These are phyloP conservation scores for Suhomyces kunorum DNA, from an alignment of 1,139 yeast species.

Conservation along the genomic window DNA sequence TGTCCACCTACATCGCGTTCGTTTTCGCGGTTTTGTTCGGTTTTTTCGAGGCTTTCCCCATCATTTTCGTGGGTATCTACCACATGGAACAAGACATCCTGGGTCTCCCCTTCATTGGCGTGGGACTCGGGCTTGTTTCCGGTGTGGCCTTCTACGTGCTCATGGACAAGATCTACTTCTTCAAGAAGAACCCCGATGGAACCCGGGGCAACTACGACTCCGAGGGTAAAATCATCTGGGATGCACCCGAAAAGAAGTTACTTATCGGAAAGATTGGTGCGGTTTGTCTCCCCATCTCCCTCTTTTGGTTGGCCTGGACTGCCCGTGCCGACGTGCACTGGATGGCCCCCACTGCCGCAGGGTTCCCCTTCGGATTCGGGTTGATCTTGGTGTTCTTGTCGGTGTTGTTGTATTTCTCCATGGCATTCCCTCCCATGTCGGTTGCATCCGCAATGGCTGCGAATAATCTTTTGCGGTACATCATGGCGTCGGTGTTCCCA, in stretches of 20 bases:
- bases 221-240: slow-evolving; percentile 51
- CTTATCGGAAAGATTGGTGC: slow-evolving; percentile 59
- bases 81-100: slow-evolving; percentile 58
- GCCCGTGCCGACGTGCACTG: slow-evolving; percentile 66
- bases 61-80: slow-evolving; percentile 66
- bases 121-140: slow-evolving; percentile 60
- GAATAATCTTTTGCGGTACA: slow-evolving; percentile 67
- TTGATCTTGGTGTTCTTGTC: slow-evolving; percentile 72
- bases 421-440: slow-evolving; percentile 71
- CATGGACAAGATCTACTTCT: slow-evolving; percentile 50
- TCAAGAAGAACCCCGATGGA: slow-evolving; percentile 64
- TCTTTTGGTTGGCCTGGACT: slow-evolving; percentile 87
- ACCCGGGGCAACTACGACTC: slow-evolving; percentile 57
- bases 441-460: slow-evolving; percentile 83
- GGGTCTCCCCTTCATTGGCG: slow-evolving; percentile 69
- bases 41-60: slow-evolving; percentile 76
- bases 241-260: slow-evolving; percentile 41
- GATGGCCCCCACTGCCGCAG: slow-evolving; percentile 78
- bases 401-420: slow-evolving; percentile 67
- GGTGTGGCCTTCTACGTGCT: slow-evolving; percentile 55
- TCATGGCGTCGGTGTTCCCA: slow-evolving; percentile 62
- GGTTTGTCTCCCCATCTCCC: slow-evolving; percentile 61
- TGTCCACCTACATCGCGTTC: slow-evolving; percentile 68
- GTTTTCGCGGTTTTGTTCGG: slow-evolving; percentile 76
- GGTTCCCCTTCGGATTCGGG: slow-evolving; percentile 76